Evolutionary conservation across 1,284 basidiomycete genomes (phyloP).

Genomic region (Waitea zeae): DNA sequence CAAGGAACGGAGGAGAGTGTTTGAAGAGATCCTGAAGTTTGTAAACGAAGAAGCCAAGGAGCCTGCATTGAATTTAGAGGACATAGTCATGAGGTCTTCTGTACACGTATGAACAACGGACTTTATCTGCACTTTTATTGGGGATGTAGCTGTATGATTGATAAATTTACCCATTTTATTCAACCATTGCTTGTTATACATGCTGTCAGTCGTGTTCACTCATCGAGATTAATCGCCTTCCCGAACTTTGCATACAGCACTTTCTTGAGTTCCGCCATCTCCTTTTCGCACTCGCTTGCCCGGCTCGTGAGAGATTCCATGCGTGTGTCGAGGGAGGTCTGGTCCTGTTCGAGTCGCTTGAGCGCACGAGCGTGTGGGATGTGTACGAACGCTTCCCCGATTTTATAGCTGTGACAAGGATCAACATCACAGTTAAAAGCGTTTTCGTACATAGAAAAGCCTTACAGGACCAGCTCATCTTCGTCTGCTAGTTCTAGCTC

Average conservation of each 20-base stretch:
- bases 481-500: slow-evolving; percentile 87
- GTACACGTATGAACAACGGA: too few species aligned
- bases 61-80: too few species aligned
- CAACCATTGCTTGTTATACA: too few species aligned
- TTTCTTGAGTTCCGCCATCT: slow-evolving; percentile 87
- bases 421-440: slow-evolving; percentile 1
- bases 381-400: slow-evolving; percentile 83
- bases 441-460: slow-evolving; percentile 1
- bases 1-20: too few species aligned
- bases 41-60: too few species aligned
- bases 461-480: slow-evolving; percentile 60
- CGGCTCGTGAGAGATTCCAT: slow-evolving; percentile 36
- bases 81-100: too few species aligned
- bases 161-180: too few species aligned
- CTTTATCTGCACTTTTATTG: too few species aligned
- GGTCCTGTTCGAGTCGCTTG: slow-evolving; percentile 60
- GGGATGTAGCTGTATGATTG: too few species aligned
- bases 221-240: slow-evolving; percentile 82
- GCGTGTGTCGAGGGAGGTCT: slow-evolving; percentile 38
- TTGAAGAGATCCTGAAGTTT: too few species aligned
- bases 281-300: slow-evolving; percentile 58
- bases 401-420: slow-evolving; percentile 48
- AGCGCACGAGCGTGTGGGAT: slow-evolving; percentile 58
- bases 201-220: slow-evolving; percentile 17
- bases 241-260: slow-evolving; percentile 86